Evolutionary conservation across 129 eudicot species (phyloP).

Genomic region (Sambucus nigra): DNA sequence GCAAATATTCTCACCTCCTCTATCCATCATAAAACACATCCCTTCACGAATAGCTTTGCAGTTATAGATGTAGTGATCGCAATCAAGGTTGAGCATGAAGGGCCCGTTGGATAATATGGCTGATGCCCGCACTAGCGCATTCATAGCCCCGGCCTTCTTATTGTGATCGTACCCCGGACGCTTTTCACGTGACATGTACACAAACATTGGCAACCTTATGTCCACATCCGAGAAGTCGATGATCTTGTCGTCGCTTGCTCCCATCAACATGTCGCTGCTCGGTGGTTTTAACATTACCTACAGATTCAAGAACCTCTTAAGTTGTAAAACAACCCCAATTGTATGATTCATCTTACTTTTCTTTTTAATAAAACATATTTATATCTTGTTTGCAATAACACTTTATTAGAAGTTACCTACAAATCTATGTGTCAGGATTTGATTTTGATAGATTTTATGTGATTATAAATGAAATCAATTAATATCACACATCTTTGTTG

Average conservation of each 20-base stretch:
- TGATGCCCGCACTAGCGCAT: conserved; percentile 75
- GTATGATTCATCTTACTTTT: too few species aligned
- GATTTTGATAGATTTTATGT: too few species aligned
- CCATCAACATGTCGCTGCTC: conserved; percentile 39
- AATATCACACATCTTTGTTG: too few species aligned
- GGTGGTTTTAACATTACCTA: conserved; percentile 96
- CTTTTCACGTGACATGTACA: conserved; percentile 84
- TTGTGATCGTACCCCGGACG: conserved; percentile 89
- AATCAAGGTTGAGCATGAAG: conserved; percentile 73
- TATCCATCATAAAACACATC: conserved; percentile 94
- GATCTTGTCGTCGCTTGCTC: conserved; percentile 36
- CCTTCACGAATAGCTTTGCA: conserved; percentile 77
- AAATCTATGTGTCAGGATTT: too few species aligned
- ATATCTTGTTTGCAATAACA: too few species aligned
- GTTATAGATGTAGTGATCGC: conserved; percentile 70
- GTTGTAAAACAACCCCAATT: too few species aligned
- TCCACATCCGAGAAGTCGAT: conserved; percentile 68
- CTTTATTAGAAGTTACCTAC: too few species aligned
- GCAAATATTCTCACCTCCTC: conserved; percentile 87
- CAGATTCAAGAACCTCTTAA: too few species aligned
- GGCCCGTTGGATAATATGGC: conserved; percentile 86
- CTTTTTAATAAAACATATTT: too few species aligned
- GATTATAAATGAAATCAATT: too few species aligned
- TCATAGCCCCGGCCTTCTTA: conserved; percentile 99
- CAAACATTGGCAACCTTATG: conserved; percentile 83